phyloP scores from a whole-genome alignment of 1,284 basidiomycete species.

The Meripilus lineatus region DNA sequence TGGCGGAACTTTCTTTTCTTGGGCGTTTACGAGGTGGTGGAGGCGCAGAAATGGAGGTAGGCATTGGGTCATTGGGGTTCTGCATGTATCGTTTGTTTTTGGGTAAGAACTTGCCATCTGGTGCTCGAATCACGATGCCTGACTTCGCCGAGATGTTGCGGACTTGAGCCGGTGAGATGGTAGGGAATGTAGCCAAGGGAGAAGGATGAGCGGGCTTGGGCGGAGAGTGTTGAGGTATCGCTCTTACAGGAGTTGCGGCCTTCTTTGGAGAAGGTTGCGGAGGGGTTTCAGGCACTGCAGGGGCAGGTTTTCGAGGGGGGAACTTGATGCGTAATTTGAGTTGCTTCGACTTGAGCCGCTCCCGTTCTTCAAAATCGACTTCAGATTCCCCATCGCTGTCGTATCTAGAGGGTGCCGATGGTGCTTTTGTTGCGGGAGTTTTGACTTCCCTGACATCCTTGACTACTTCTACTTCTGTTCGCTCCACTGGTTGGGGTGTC shows the following conservation, averaged over 20 bases:
- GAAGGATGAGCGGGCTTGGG: neutral
- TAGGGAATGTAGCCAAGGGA: neutral
- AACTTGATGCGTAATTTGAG: conserved; percentile 38
- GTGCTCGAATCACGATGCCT: conserved; percentile 9
- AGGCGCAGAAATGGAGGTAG: conserved; percentile 14
- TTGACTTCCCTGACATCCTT: conserved; percentile 54
- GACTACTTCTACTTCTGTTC: conserved; percentile 86
- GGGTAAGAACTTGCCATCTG: conserved; percentile 17
- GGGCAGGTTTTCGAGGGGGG: conserved; percentile 19
- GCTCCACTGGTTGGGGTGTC: too few relatives aligned
- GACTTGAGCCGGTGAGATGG: conserved; percentile 1
- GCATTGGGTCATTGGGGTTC: neutral
- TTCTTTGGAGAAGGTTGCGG: neutral
- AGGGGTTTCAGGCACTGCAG: neutral
- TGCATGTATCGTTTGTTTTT: conserved; percentile 14
- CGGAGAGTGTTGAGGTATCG: neutral
- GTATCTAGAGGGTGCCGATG: conserved; percentile 8
- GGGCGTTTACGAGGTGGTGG: conserved; percentile 18
- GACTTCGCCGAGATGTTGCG: conserved; percentile 4
- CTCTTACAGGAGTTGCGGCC: too few relatives aligned
- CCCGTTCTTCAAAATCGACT: conserved; percentile 21
- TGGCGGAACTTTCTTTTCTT: conserved; percentile 12
- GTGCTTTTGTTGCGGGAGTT: conserved; percentile 26
- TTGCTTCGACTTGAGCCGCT: conserved; percentile 23
- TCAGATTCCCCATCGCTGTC: conserved; percentile 26